Base-by-base conservation (phyloP, 495 filamentous ascomycete genomes). In the Platismatia glauca region DNA sequence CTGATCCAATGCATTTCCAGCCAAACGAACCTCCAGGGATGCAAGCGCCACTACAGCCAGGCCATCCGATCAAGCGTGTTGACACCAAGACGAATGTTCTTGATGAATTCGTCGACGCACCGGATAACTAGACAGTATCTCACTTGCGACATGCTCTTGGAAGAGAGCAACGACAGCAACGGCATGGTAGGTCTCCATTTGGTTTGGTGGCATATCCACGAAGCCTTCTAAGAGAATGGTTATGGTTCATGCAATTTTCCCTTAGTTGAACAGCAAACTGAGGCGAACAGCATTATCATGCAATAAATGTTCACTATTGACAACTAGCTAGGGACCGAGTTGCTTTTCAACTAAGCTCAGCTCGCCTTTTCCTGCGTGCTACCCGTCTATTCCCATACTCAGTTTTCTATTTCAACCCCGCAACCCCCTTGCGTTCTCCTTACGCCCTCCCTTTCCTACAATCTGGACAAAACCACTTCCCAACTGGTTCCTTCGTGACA, bases 381-480 rank as follows among this genome's bases (percentile, higher is more conserved):
- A 33, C 50, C 50, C 4, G 33, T 53, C 16, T 7, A 31, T 53
- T 20, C 6, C 24, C 46, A 27, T n/a, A n/a, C n/a, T n/a, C n/a
- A n/a, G n/a, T n/a, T n/a, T n/a, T n/a, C n/a, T n/a, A n/a, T n/a
- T n/a, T n/a, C n/a, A n/a, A n/a, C n/a, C n/a, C n/a, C n/a, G n/a
- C n/a, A n/a, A n/a, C n/a, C n/a, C n/a, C n/a, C n/a, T n/a, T n/a
- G n/a, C n/a, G n/a, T n/a, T 27, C 24, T n/a, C 55, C 31, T 37
- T 39, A 31, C 22, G 31, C 4, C 41, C 31, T 44, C 69, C 77
- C 52, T 78, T 80, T 84, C 34, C 81, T 78, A 71, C 94, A 98
- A 61, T 86, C 80, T 41, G 88, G 88, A 75, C 94, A 98, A 71
- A 88, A 93, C 94, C 94, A 98, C 53, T 85, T 91, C 27, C 93